Conservation (phyloP, 495 filamentous ascomycete species). For the Pseudomonodictys pantanalensis region DNA sequence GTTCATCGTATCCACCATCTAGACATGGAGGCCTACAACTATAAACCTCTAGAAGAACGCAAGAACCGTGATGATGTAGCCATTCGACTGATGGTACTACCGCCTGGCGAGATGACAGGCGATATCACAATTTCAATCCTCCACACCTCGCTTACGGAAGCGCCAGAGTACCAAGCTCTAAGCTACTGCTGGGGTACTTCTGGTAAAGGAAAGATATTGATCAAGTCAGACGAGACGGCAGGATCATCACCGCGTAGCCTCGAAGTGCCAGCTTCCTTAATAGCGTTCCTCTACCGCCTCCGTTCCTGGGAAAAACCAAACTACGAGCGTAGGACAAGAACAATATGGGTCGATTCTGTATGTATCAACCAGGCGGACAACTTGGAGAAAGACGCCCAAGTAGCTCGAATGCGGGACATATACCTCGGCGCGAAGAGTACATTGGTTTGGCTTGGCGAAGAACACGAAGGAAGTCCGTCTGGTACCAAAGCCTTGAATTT, state of each 20-base stretch:
- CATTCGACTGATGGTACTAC: neutral
- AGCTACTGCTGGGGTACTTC: neutral
- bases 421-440: neutral
- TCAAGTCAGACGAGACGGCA: neutral
- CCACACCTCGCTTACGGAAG: neutral
- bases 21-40: neutral
- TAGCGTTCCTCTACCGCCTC: neutral
- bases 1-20: no score
- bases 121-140: neutral
- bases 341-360: neutral
- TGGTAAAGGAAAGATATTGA: no score
- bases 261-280: neutral
- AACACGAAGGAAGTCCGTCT: neutral
- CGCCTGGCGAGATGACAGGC: neutral
- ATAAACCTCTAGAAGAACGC: neutral
- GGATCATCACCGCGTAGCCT: neutral
- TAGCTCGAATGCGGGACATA: neutral
- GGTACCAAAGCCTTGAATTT: neutral
- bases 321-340: neutral
- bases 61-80: neutral
- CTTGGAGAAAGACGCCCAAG: neutral
- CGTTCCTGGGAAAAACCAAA: neutral
- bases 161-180: neutral
- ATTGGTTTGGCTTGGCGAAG: neutral
- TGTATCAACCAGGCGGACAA: neutral